These are phyloP conservation scores for Ascochyta fabae DNA, from an alignment of 2,329 filamentous ascomycete species.

Conservation along the genomic window DNA sequence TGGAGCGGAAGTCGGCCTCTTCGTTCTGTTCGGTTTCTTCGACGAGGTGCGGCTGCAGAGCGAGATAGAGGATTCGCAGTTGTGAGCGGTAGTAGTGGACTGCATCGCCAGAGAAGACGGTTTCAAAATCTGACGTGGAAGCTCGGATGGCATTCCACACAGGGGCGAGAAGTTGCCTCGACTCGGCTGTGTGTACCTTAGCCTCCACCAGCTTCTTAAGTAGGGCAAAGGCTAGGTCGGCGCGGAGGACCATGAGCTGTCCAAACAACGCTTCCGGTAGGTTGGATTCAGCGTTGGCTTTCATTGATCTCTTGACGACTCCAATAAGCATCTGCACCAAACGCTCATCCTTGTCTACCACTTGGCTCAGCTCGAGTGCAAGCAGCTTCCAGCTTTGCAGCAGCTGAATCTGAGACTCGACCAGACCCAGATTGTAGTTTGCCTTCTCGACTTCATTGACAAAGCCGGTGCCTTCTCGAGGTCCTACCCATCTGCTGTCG, in stretches of 20 bases:
- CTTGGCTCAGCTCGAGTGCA: constrained; percentile 80
- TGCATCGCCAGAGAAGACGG: constrained; percentile 62
- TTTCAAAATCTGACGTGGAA: constrained; percentile 64
- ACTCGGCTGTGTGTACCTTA: constrained; percentile 57
- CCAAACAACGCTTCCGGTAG: constrained; percentile 83
- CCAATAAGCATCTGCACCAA: constrained; percentile 74
- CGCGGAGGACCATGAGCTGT: constrained; percentile 75
- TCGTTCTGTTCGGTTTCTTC: constrained; percentile 42
- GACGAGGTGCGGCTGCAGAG: constrained; percentile 68
- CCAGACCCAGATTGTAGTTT: constrained; percentile 88
- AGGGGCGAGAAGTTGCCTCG: constrained; percentile 61
- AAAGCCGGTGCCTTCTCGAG: constrained; percentile 71
- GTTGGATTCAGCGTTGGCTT: constrained; percentile 74
- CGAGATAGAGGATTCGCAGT: constrained; percentile 83
- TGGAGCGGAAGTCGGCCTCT: constrained; percentile 38
- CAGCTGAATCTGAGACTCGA: constrained; percentile 87
- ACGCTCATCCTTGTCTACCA: constrained; percentile 59
- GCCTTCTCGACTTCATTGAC: constrained; percentile 81
- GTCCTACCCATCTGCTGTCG: constrained; percentile 74
- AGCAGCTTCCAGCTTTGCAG: constrained; percentile 91
- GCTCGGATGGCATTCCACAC: constrained; percentile 67
- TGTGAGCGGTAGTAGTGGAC: constrained; percentile 81
- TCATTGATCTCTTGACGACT: constrained; percentile 78
- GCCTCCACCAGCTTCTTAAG: constrained; percentile 76
- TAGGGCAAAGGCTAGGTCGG: constrained; percentile 81